phyloP scores from a whole-genome alignment of 2,329 filamentous ascomycete genomes.

The Verticillium isaacii region DNA sequence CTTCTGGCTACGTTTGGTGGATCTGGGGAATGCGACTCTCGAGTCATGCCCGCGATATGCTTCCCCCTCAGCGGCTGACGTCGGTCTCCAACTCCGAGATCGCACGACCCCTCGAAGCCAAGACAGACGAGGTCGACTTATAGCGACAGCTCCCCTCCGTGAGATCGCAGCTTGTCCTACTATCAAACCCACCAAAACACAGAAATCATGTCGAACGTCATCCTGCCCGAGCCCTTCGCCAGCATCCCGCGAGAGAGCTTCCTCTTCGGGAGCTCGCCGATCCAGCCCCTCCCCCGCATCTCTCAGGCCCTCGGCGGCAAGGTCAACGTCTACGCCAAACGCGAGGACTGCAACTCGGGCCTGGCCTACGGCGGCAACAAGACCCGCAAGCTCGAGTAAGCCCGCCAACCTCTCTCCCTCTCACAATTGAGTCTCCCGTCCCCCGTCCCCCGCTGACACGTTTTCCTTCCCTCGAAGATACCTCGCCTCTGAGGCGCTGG shows the following conservation, averaged over 20 bases:
- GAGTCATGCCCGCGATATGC: background rate
- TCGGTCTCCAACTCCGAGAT: background rate
- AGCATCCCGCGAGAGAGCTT: slow-evolving; percentile 58
- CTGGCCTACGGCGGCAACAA: slow-evolving; percentile 68
- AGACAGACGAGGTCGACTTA: background rate
- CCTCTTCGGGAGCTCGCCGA: slow-evolving; percentile 64
- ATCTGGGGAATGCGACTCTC: background rate
- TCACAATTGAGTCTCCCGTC: background rate
- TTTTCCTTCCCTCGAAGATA: slow-evolving; percentile 37
- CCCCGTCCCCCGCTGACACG: background rate
- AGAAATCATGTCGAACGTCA: slow-evolving; percentile 16
- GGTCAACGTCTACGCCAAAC: slow-evolving; percentile 64
- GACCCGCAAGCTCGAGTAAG: slow-evolving; percentile 60
- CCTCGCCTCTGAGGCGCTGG: slow-evolving; percentile 57
- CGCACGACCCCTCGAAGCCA: background rate
- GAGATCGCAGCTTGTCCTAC: background rate
- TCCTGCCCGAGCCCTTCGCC: slow-evolving; percentile 57
- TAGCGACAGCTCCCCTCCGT: background rate
- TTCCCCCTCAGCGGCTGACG: background rate
- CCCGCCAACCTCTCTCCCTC: background rate
- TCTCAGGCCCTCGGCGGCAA: slow-evolving; percentile 54
- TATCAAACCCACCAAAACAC: background rate
- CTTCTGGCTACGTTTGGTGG: background rate
- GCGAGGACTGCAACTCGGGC: slow-evolving; percentile 66
- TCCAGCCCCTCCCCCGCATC: slow-evolving; percentile 63